Evolutionary conservation across 768 basidiomycete species (phyloP).

Genomic region (Lentinula raphanica): DNA sequence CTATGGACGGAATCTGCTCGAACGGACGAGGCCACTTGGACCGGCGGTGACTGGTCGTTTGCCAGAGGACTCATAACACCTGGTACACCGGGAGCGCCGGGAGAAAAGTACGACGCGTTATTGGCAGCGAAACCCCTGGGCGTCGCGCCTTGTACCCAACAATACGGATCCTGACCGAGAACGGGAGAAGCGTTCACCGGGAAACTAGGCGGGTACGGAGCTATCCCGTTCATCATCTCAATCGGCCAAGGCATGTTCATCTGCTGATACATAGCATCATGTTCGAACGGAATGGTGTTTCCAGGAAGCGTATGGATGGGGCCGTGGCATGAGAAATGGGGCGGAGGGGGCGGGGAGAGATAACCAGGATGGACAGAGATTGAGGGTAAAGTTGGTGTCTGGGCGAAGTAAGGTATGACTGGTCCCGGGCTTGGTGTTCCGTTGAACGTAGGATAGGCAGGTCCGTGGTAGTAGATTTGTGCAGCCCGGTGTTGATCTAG

Average conservation of each 20-base stretch:
- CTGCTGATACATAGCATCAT: neutral
- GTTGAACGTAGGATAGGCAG: neutral
- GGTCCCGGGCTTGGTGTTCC: neutral
- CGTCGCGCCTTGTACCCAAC: neutral
- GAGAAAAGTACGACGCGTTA: neutral
- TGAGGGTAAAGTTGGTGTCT: neutral
- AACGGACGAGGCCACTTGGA: no score
- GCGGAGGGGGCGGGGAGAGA: neutral
- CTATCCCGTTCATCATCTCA: neutral
- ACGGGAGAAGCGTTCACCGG: neutral
- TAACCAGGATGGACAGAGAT: neutral
- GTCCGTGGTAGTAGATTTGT: slow-evolving; percentile 3
- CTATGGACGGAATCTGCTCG: neutral
- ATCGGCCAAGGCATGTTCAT: neutral
- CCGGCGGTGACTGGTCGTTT: no score
- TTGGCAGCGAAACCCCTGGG: neutral
- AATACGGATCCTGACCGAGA: neutral
- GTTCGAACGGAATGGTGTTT: neutral
- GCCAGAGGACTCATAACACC: neutral
- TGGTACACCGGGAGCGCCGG: neutral
- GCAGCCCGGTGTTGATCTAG: neutral
- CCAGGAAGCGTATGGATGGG: neutral
- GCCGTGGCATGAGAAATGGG: neutral
- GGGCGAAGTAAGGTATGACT: neutral
- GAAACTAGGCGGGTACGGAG: neutral